Conservation (phyloP, 2,329 filamentous ascomycete genomes). For the Colletotrichum endophyticum region DNA sequence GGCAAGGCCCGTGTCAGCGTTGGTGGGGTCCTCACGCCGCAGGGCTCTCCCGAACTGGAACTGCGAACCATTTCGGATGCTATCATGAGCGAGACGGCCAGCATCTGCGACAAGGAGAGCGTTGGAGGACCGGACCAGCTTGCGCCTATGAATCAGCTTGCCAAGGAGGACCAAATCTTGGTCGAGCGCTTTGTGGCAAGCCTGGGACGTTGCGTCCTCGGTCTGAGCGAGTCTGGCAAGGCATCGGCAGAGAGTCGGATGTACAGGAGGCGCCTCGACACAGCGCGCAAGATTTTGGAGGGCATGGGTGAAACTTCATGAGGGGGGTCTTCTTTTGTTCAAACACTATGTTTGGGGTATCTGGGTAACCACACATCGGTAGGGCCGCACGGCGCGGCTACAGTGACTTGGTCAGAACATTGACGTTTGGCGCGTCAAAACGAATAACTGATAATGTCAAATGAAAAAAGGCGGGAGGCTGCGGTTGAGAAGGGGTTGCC, state of each 20-base stretch:
- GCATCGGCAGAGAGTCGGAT: constrained; percentile 64
- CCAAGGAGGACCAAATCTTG: constrained; percentile 62
- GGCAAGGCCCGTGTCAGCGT: constrained; percentile 53
- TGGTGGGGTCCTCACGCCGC: constrained; percentile 52
- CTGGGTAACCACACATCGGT: neutral
- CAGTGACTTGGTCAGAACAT: neutral
- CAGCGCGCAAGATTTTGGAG: constrained; percentile 75
- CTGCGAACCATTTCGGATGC: constrained; percentile 52
- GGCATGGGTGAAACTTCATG: constrained; percentile 56
- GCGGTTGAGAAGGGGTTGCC: neutral
- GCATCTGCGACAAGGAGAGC: constrained; percentile 41
- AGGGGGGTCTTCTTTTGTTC: constrained; percentile 4
- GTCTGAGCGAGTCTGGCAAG: constrained; percentile 58
- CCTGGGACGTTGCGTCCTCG: constrained; percentile 65
- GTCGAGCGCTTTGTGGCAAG: constrained; percentile 65
- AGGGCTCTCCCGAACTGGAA: constrained; percentile 52
- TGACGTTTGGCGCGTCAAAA: constrained; percentile 3
- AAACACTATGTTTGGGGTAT: neutral
- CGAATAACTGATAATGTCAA: constrained; percentile 17
- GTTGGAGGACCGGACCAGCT: constrained; percentile 31
- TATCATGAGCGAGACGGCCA: constrained; percentile 53
- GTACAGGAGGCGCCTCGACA: constrained; percentile 75
- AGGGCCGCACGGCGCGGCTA: neutral
- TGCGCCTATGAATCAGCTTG: constrained; percentile 51
- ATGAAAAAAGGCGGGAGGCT: constrained; percentile 9